Evolutionary conservation across 805 yeast species (phyloP).

Genomic region (Ogataea thermomethanolica): DNA sequence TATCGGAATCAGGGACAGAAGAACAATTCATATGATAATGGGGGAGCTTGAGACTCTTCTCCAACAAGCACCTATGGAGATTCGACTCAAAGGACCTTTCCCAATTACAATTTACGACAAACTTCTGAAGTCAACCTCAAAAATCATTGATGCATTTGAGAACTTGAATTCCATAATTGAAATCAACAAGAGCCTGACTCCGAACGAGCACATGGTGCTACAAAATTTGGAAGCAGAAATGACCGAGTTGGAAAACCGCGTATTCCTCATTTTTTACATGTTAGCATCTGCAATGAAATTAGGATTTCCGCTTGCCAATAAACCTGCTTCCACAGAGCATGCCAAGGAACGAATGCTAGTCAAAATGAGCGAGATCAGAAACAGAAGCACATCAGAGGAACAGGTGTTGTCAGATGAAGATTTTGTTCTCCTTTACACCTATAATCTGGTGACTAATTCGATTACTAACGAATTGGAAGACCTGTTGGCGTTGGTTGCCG

Average conservation of each 20-base stretch:
- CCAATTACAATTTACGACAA: conserved; percentile 50
- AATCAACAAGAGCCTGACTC: conserved; percentile 51
- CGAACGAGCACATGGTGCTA: conserved; percentile 55
- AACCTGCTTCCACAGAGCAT: conserved; percentile 73
- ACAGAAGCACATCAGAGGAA: conserved; percentile 28
- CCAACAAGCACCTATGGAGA: conserved; percentile 71
- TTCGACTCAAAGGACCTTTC: conserved; percentile 70
- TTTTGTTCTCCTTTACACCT: conserved; percentile 72
- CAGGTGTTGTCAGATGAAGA: conserved; percentile 57
- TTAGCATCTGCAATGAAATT: conserved; percentile 69
- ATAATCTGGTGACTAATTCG: conserved; percentile 65
- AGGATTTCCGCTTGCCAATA: conserved; percentile 74
- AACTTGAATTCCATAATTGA: conserved; percentile 67
- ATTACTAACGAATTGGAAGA: conserved; percentile 62
- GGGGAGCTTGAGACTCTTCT: conserved; percentile 56
- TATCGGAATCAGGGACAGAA: conserved; percentile 43
- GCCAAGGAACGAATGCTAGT: conserved; percentile 66
- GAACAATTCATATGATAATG: conserved; percentile 49
- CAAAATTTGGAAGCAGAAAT: conserved; percentile 54
- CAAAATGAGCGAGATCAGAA: conserved; percentile 59
- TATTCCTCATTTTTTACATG: conserved; percentile 75
- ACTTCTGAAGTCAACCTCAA: conserved; percentile 54
- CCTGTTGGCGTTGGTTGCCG: conserved; percentile 52
- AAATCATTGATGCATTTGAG: conserved; percentile 70
- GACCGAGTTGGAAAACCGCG: conserved; percentile 64